Conservation (phyloP, 306 rosid species). For the Trifolium repens region DNA sequence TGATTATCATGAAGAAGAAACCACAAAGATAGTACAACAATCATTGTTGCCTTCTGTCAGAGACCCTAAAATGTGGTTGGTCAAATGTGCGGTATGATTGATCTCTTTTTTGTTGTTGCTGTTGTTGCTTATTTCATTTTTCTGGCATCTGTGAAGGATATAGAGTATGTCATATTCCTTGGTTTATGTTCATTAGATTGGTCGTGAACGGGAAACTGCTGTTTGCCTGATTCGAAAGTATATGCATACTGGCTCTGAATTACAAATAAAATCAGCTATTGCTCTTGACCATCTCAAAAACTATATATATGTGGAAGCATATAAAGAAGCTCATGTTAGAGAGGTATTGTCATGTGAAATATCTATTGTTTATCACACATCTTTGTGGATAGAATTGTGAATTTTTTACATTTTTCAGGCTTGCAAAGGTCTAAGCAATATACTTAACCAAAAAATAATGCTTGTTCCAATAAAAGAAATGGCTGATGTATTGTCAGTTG, state of each 20-base stretch:
- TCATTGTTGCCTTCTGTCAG: conserved; percentile 95
- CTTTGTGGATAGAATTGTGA: conserved; percentile 23
- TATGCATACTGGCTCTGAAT: conserved; percentile 85
- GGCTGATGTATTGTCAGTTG: conserved; percentile 97
- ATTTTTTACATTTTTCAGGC: conserved; percentile 58
- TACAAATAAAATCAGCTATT: conserved; percentile 88
- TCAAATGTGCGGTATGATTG: conserved; percentile 89
- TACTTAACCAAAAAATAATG: conserved; percentile 66
- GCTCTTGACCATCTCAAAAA: conserved; percentile 96
- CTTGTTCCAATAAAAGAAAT: conserved; percentile 95
- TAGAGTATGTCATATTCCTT: conserved; percentile 23
- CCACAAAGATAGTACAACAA: conserved; percentile 94
- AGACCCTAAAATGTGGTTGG: conserved; percentile 99
- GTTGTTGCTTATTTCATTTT: neutral
- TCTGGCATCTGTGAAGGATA: neutral
- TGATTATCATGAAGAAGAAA: conserved; percentile 74
- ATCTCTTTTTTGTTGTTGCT: neutral
- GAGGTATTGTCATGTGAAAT: conserved; percentile 64
- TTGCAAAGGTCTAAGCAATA: conserved; percentile 87
- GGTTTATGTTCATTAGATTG: conserved; percentile 61
- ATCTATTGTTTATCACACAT: conserved; percentile 3
- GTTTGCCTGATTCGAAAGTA: conserved; percentile 94
- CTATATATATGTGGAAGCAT: conserved; percentile 86
- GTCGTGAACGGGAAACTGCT: conserved; percentile 87
- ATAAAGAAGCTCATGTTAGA: conserved; percentile 96